Conservation (phyloP, 768 basidiomycete species). For the Phlebiopsis gigantea region DNA sequence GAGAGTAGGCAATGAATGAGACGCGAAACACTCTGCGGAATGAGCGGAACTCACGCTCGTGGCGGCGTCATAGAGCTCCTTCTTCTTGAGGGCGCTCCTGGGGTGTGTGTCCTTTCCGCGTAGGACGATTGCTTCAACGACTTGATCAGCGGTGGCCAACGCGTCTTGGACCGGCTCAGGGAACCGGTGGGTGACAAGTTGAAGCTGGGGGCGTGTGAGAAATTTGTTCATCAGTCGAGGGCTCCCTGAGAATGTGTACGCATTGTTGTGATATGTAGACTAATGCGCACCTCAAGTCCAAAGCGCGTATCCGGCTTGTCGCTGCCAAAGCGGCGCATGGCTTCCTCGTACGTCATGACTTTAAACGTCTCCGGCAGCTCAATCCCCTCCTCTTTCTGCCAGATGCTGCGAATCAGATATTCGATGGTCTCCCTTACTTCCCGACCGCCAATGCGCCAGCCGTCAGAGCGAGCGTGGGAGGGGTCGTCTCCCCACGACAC, state of each 20-base stretch:
- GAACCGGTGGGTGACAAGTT: constrained; percentile 17
- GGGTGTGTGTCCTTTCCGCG: background rate
- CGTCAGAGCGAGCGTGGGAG: background rate
- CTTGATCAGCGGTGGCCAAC: constrained; percentile 11
- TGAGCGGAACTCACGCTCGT: constrained; percentile 5
- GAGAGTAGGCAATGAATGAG: background rate
- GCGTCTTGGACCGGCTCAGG: constrained; percentile 10
- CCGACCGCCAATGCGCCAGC: constrained; percentile 82
- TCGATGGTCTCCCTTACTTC: constrained; percentile 82
- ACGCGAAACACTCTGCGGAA: too few species aligned
- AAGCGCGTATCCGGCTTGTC: constrained; percentile 95
- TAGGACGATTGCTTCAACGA: constrained; percentile 18
- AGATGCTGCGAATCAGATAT: constrained; percentile 65
- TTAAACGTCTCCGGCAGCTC: constrained; percentile 58
- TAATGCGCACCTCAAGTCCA: constrained; percentile 67
- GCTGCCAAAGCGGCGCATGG: constrained; percentile 94
- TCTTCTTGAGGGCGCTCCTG: constrained; percentile 2
- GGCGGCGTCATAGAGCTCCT: constrained; percentile 3
- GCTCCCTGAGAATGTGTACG: background rate
- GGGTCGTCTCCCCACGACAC: constrained; percentile 64
- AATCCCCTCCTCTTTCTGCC: constrained; percentile 64
- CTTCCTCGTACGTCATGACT: constrained; percentile 85
- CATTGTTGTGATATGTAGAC: background rate
- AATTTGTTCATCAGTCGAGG: background rate
- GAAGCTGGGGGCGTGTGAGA: constrained; percentile 16